Base-by-base conservation (phyloP, 1,284 basidiomycete genomes). In the Mycosarcoma mackinlayi region DNA sequence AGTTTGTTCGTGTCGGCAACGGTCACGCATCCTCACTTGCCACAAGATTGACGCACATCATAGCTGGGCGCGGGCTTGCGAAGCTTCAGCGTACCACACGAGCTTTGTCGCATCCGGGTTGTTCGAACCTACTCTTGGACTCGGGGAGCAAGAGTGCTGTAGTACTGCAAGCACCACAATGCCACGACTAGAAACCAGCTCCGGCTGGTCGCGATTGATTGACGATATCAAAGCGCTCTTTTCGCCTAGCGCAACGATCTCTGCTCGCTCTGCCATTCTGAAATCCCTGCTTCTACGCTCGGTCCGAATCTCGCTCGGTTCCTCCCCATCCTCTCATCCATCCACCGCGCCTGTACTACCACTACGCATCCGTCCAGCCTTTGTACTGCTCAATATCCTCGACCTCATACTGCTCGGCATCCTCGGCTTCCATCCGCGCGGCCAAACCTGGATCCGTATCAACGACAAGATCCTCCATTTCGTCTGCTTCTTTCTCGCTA, bases 401-500 rank as follows among this genome's bases (percentile, higher is more conserved):
- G 65, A 56, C 19, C 60, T 81, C 18, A 45, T 74, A 16, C 19
- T 78, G 0, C 63, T 81, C 24, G 79, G 73, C 7, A 45, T 81
- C 28, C 73, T 81, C 24, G 79, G 76, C 25, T 81, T 82, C 52
- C 80, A 82, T 41, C 80, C 80, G 1, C 47, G 55, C 37, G 72
- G 66, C 0, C 70, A 75, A 24, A 40, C 59, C 0, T 76, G 65
- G 57, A 81, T 93, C 10, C 90, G 90, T 0, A 80, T 93, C 30
- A 91, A 91, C 79, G 90, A 91, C 87, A 93, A 93, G 84, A 76
- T 93, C 13, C 84, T 93, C 25, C 93, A 92, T 78, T 93, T 94
- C 79, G 77, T 92, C 21, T 92, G 91, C 81, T 90, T 95, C 73
- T 86, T 86, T 60, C 65, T 91, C 27, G 91, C 92, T 0, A 93